phyloP scores from a whole-genome alignment of 345 rosid genomes.

The Populus nigra region DNA sequence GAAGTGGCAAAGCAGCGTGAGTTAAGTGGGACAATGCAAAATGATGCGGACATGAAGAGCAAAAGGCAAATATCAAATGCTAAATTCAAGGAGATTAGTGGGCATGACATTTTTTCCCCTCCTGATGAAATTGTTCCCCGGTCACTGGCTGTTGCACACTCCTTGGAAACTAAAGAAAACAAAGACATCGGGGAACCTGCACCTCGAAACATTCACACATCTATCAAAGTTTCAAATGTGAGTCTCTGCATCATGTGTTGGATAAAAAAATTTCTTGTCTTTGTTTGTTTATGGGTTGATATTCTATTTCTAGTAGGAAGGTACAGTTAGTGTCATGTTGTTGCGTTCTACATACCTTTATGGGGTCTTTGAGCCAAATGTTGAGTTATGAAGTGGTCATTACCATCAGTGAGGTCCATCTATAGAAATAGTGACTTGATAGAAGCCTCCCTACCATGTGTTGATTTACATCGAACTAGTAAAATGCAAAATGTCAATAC shows the following conservation, averaged over 20 bases:
- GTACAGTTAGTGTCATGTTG: not conserved
- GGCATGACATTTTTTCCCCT: slow-evolving; percentile 90
- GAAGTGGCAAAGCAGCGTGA: slow-evolving; percentile 97
- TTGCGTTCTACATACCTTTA: not conserved
- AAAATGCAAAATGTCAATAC: not conserved
- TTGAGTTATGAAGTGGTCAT: not conserved
- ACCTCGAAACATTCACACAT: slow-evolving; percentile 34
- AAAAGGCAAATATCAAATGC: slow-evolving; percentile 84
- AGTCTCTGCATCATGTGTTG: slow-evolving; percentile 6
- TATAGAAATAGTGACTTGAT: not conserved
- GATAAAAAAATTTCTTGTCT: not conserved
- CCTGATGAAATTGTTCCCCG: slow-evolving; percentile 91
- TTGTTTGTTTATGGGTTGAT: not conserved
- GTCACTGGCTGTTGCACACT: slow-evolving; percentile 47
- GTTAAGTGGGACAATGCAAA: slow-evolving; percentile 73
- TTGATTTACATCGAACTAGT: not conserved
- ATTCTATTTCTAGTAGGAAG: not conserved
- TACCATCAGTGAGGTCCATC: not conserved
- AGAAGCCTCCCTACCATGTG: not conserved
- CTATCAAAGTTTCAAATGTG: slow-evolving; percentile 28
- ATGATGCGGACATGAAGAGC: slow-evolving; percentile 59
- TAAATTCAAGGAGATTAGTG: slow-evolving; percentile 84
- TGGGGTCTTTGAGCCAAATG: not conserved
- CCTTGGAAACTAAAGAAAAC: slow-evolving; percentile 66
- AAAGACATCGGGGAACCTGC: slow-evolving; percentile 63